Evolutionary conservation across 768 basidiomycete genomes (phyloP), one percentile per base, ranked within the genome.

Genomic region (Cystoderma amianthinum): DNA sequence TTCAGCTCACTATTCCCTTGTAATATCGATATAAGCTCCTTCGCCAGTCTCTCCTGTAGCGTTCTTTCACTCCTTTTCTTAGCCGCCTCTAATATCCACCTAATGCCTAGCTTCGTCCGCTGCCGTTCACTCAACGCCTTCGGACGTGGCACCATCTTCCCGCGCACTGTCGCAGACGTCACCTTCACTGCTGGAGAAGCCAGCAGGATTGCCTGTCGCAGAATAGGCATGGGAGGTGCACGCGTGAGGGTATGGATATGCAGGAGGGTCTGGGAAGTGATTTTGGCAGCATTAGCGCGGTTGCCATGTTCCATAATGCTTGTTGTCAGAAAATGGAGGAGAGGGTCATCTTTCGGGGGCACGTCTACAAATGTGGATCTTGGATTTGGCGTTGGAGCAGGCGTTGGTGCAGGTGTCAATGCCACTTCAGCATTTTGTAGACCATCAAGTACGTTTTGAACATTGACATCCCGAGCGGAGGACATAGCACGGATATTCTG

Each of bases 71-170:
- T 57, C 44, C 82, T 70, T 42, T 61, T 64, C 38, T 81, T 67
- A 45, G 76, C 74, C 10, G 77, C 80, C 4, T 79, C 63, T 34
- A 90, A 48, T 12, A 96, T 80, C 74, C 84, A 88, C 45, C 68
- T 56, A 25, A 95, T 68, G 2, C 80, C 92, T 36, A 66, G 72
- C 23, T 77, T 71, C 34, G 78, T 75, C 24, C 91, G 71, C 64
- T 93, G 90, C 55, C 85, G 78, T 64, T 92, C 90, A 39, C 70
- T 80, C 43, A 96, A 67, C 1, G 89, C 79, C 10, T 78, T 63
- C 0, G 93, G 92, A 30, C 71, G 76, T 33, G 69, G 60, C 9
- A 80, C 57, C n/a, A 64, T 70, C 62, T 92, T 92, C 13, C 80
- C 75, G 2, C 78, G 77, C 36, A 68, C 68, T 40, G 76, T 76